These are phyloP conservation scores for Calocera viscosa DNA, from an alignment of 768 basidiomycete genomes.

Conservation along the genomic window DNA sequence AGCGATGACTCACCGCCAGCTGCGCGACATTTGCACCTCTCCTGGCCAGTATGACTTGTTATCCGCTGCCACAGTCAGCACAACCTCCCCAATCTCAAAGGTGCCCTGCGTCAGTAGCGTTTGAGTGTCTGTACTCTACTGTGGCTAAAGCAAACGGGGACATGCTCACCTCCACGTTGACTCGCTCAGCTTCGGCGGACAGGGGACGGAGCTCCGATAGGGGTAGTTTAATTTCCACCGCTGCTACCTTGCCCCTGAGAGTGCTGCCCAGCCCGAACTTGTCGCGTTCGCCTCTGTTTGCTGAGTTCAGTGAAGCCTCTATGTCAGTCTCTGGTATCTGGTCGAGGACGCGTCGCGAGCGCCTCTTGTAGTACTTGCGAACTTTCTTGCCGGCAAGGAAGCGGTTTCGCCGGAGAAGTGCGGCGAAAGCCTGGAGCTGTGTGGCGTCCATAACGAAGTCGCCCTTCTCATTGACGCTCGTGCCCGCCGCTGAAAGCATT, in stretches of 20 bases:
- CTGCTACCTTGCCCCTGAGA: neutral
- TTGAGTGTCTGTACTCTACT: neutral
- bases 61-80: neutral
- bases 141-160: neutral
- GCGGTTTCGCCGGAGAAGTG: neutral
- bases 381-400: neutral
- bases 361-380: slow-evolving; percentile 3
- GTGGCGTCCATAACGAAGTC: slow-evolving; percentile 1
- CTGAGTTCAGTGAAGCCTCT: neutral
- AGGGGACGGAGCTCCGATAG: neutral
- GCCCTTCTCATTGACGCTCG: neutral
- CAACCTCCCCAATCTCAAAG: neutral
- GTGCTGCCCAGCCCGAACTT: neutral
- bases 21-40: neutral
- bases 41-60: neutral
- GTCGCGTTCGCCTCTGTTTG: neutral
- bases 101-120: neutral
- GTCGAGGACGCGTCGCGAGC: neutral
- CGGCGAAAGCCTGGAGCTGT: neutral
- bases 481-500: neutral
- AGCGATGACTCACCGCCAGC: neutral
- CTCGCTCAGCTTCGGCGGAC: neutral
- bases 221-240: neutral
- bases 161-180: neutral
- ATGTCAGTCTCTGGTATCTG: slow-evolving; percentile 4